A percentile compares a stretch with the other conserved stretches of the same genome.
These are phyloP conservation scores for Aspergillus fumigatiaffinis DNA, from an alignment of 2,329 filamentous ascomycete species.

Conservation along the genomic window DNA sequence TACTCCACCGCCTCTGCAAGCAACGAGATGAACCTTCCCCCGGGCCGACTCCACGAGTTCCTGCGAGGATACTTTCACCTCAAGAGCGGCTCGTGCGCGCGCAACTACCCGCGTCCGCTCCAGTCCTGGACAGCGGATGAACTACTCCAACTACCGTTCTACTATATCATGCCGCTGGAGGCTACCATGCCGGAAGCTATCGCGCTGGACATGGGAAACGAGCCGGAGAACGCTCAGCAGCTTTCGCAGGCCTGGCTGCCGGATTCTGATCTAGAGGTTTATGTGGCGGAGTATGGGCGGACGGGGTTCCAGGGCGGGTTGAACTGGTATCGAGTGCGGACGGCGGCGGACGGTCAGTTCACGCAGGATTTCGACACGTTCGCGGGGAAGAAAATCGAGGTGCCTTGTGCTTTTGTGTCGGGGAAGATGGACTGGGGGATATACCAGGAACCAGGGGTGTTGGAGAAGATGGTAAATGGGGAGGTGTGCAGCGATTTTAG, in stretches of 20 bases:
- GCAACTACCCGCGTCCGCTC: constrained; percentile 53
- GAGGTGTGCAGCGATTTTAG: constrained; percentile 52
- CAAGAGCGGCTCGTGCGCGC: constrained; percentile 55
- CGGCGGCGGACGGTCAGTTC: constrained; percentile 43
- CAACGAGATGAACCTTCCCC: constrained; percentile 32
- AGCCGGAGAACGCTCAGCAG: constrained; percentile 41
- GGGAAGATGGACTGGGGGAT: constrained; percentile 65
- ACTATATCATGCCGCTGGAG: constrained; percentile 63
- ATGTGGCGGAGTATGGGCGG: constrained; percentile 57
- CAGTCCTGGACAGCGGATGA: constrained; percentile 54
- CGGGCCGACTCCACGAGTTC: constrained; percentile 53
- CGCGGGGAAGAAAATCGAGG: constrained; percentile 57
- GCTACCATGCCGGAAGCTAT: constrained; percentile 59
- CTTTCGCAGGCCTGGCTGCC: constrained; percentile 50
- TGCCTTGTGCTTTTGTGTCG: constrained; percentile 59
- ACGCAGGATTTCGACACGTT: constrained; percentile 55
- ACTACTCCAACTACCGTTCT: constrained; percentile 59
- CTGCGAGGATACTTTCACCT: constrained; percentile 65
- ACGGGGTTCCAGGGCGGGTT: constrained; percentile 63
- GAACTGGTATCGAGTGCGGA: constrained; percentile 64
- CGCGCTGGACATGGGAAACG: constrained; percentile 50
- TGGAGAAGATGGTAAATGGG: constrained; percentile 52
- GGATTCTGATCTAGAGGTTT: constrained; percentile 55
- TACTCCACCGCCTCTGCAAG: constrained; percentile 37
- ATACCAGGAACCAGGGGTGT: constrained; percentile 61